Base-by-base conservation (phyloP, 1,284 basidiomycete species). In the Cryptococcus sp. region DNA sequence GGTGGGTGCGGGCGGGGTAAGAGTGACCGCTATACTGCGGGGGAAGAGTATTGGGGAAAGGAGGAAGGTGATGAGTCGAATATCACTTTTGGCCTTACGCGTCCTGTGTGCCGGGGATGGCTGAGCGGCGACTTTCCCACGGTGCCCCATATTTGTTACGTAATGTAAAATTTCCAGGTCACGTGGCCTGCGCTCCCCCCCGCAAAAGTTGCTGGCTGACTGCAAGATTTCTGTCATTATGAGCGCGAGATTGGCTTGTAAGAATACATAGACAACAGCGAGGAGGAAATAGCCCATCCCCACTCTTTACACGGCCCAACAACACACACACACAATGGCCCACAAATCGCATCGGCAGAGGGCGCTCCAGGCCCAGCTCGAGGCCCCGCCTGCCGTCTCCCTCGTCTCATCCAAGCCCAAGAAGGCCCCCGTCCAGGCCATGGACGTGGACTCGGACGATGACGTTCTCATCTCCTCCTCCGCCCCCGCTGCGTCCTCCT, bases 301-400 rank as follows among this genome's bases (percentile, higher is more conserved):
- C 28, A 33, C 28, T 33, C 28, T 42, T 4, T n/a, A 42, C 40
- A 42, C 13, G 13, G 5, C 20, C 16, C 40, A 42, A 7, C 13
- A 42, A 13, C 40, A 13, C 40, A 43, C 21, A 36, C 1, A 23
- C 57, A 69, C 24, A 12, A 76, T 76, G 73, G 73, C 73, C 12
- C 73, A 76, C 69, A 77, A 76, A 64, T 78, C 77, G 13, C 77
- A 78, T 59, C 63, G 77, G 48, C 72, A 75, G 55, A 78, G 77
- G 63, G 77, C 73, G 4, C 70, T 78, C 16, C 71, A 73, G 52
- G 68, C 77, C 18, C 75, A 76, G 60, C 66, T 78, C 42, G 75
- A 76, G 54, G 64, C 67, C 33, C 70, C 67, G 52, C 73, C 71
- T 9, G 71, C 71, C 35, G 67, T 76, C 57, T 73, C 75, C 13